Conservation (phyloP, 2,329 filamentous ascomycete species). For the Paecilomyces niveus region DNA sequence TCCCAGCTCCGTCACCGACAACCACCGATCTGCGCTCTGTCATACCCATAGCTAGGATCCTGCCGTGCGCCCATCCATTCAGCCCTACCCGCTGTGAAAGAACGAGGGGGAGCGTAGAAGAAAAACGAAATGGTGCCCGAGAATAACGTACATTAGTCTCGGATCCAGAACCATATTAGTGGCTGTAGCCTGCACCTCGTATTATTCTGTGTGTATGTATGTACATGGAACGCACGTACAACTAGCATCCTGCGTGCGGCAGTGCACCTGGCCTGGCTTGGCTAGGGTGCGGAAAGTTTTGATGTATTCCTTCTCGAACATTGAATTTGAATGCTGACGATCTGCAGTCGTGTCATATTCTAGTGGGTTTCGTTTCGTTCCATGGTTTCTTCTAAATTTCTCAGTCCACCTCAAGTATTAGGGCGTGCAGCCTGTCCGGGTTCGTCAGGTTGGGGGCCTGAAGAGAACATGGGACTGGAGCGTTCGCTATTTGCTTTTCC, state of each 20-base stretch:
- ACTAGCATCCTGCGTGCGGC: too few species aligned
- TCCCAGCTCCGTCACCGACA: background rate
- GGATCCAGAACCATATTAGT: background rate
- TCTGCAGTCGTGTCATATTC: constrained; percentile 1
- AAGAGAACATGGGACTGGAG: too few species aligned
- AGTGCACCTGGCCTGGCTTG: too few species aligned
- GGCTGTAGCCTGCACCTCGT: background rate
- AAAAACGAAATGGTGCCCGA: background rate
- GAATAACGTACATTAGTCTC: background rate
- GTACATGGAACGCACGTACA: background rate
- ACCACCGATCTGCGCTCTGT: background rate
- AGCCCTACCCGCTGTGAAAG: background rate
- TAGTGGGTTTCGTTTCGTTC: background rate
- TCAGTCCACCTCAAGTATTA: background rate
- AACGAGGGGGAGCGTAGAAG: background rate
- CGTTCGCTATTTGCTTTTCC: too few species aligned
- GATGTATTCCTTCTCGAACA: background rate
- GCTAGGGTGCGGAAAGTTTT: background rate
- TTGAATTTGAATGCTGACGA: constrained; percentile 10
- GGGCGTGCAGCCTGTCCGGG: background rate
- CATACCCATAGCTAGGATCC: background rate
- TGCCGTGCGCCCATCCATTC: background rate
- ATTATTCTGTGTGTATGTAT: background rate
- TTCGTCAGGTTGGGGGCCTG: background rate
- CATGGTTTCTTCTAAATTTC: background rate